Evolutionary conservation across 257 asterid species (phyloP), one percentile per base, ranked within the genome.

Genomic region (Solanum ahanhuiri): DNA sequence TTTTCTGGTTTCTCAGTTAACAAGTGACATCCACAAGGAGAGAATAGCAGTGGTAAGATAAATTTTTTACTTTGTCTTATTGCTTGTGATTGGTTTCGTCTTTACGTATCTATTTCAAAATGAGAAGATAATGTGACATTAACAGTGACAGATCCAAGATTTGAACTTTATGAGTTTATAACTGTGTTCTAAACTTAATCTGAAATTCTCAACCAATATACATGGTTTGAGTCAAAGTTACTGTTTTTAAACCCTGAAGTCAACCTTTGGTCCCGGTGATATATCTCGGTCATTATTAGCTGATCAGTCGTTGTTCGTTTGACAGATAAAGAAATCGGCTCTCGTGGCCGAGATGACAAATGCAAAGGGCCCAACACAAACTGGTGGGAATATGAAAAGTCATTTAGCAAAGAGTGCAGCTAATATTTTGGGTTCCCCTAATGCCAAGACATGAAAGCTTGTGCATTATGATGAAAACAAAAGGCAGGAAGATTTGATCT

Each of bases 21-120:
- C 91, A 57, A 93, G 90, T 90, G 98, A 97, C 86, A 85, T 94
- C 75, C 99, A 97, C 89, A 91, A 90, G 86, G 99, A 97, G 91
- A 89, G 99, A 83, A 93, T 97, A 85, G 95, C 97, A 28, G 96
- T 90, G 83, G 98, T 96, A 92, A 87, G 93, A 87, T 73, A 83
- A 73, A 0, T 67, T 67, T 15, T 84, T 83, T 84, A 33, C 83
- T 70, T 86, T 73, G 17, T 39, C 83, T 41, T 77, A 28, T 70
- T 25, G 25, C 22, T 63, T 67, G 58, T 76, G 63, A 76, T 41
- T 77, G 23, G 39, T 43, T 41, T 34, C 8, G 34, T 35, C 51
- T 35, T 72, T 35, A 35, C 10, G 4, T 75, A 1, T 71, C 45
- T 18, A 9, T 71, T 71, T 71, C 48, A 71, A 18, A 3, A 11